Evolutionary conservation across 192 early-diverging fungal species (phyloP).

Genomic region (Pilaira anomala): DNA sequence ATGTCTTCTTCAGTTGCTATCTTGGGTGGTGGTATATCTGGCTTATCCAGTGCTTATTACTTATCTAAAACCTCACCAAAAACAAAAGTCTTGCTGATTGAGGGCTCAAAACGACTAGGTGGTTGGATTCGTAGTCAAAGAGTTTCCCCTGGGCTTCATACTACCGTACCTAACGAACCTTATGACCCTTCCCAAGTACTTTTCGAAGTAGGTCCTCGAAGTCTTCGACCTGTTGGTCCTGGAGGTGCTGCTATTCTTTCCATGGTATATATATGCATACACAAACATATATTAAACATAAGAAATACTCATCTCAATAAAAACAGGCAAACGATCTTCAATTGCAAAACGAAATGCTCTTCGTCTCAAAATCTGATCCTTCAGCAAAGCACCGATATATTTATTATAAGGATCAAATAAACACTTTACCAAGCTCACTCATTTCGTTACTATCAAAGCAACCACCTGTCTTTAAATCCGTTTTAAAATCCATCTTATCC

Average conservation of each 20-base stretch:
- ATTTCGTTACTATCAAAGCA: conserved; percentile 28
- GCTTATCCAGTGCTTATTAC: conserved; percentile 82
- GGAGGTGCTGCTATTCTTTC: conserved; percentile 72
- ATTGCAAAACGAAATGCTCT: conserved; percentile 53
- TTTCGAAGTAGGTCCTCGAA: conserved; percentile 81
- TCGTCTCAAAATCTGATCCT: conserved; percentile 57
- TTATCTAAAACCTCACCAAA: conserved; percentile 48
- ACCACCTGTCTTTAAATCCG: conserved; percentile 49
- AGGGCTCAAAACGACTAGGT: conserved; percentile 65
- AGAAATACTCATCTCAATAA: not conserved
- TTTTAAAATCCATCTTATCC: conserved; percentile 54
- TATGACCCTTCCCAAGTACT: conserved; percentile 37
- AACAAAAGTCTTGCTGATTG: conserved; percentile 68
- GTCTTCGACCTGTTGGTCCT: conserved; percentile 66
- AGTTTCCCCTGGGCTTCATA: conserved; percentile 36
- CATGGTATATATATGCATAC: conserved; percentile 47
- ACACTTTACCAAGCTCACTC: conserved; percentile 53
- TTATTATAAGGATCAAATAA: conserved; percentile 65
- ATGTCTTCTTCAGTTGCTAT: conserved; percentile 50
- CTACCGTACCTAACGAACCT: not conserved
- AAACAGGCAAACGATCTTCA: conserved; percentile 61
- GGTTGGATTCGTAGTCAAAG: conserved; percentile 81
- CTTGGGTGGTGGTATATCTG: conserved; percentile 89
- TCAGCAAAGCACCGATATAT: conserved; percentile 83
- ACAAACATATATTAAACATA: not conserved